Base-by-base conservation (phyloP, 1,139 yeast species). In the Scheffersomyces cryptocercus region DNA sequence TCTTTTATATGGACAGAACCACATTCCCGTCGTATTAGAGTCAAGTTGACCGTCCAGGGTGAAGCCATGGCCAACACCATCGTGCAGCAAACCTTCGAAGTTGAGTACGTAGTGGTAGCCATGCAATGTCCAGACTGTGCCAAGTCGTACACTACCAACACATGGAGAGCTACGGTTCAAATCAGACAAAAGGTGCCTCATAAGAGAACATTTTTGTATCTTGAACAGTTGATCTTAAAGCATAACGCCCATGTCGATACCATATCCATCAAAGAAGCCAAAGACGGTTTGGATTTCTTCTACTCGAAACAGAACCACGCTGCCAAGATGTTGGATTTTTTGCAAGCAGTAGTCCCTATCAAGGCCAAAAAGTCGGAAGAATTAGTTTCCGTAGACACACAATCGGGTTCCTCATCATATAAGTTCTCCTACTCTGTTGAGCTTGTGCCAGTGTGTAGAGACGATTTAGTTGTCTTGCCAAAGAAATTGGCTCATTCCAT, bases 41-140 rank as follows among this genome's bases (percentile, higher is more conserved):
- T 93, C 50, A 91, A 90, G 61, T 69, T 95, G 41, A 89, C 99
- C 0, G 96, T 93, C 13, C 99, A 93, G 67, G 98, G 98, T 51
- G 99, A 93, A 68, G 96, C 96, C 32, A 84, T 89, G 82, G 78
- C 87, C 28, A 89, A 89, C 58, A 89, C 97, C 32, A 88, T 93
- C 54, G 83, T 95, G 30, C 98, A 95, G 65, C 99, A 95, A 67
- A 82, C 90, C 29, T 91, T 93, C 64, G 98, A 90, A 66, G 97
- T 93, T 13, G 98, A 93, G 59, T 93, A 86, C 59, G 85, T 88
- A 15, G 99, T 93, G 41, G 77, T 89, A 51, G 97, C 98, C 30
- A 89, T 90, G 85, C 99, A 93, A 73, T 93, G 99, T 76, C 85
- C 98, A 2, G 99, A 93, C 72, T 93, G 99, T 82, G 98, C 98